These are phyloP conservation scores for Saccharomyces hybrid DNA, from an alignment of 1,139 yeast genomes.

Conservation along the genomic window DNA sequence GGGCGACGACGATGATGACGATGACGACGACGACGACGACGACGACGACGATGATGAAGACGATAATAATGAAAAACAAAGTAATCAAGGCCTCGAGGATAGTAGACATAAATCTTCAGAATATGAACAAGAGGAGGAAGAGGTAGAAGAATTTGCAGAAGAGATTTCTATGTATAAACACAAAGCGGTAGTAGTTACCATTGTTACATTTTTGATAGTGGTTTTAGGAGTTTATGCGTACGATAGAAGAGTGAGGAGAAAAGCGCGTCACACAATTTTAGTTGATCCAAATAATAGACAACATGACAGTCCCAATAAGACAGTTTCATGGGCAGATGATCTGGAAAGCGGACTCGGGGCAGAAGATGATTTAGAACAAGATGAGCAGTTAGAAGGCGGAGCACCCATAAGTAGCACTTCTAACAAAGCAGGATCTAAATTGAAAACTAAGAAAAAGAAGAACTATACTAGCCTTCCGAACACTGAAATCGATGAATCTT, in stretches of 20 bases:
- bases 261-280: constrained; percentile 20
- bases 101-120: background rate
- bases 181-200: constrained; percentile 10
- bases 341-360: constrained; percentile 31
- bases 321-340: constrained; percentile 33
- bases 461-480: constrained; percentile 18
- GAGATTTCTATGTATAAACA: background rate
- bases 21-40: constrained; percentile 8
- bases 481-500: constrained; percentile 16
- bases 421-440: background rate
- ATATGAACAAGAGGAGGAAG: background rate
- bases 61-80: constrained; percentile 10
- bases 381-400: constrained; percentile 4
- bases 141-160: background rate
- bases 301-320: constrained; percentile 19
- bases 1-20: constrained; percentile 11
- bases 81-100: constrained; percentile 9
- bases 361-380: constrained; percentile 16
- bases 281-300: constrained; percentile 18
- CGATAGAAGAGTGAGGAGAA: constrained; percentile 12
- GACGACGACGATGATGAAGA: constrained; percentile 7
- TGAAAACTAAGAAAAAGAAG: constrained; percentile 11
- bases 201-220: constrained; percentile 15
- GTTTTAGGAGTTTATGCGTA: constrained; percentile 15
- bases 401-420: background rate